Base-by-base conservation (phyloP, 2,329 filamentous ascomycete genomes). In the Didymellaceae sp. region DNA sequence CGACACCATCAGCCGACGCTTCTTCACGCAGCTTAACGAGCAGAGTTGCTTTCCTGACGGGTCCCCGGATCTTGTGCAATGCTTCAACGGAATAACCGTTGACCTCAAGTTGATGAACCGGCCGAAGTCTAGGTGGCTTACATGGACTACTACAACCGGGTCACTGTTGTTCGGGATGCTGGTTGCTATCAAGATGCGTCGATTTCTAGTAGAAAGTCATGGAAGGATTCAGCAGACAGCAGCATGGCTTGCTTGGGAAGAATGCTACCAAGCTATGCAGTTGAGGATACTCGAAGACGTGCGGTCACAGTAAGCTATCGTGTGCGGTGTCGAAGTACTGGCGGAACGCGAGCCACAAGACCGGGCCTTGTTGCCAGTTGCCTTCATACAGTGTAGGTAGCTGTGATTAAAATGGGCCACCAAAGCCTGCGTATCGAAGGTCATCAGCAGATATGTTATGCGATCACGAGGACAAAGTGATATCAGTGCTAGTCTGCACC, bases 161-260 rank as follows among this genome's bases (percentile, higher is more conserved):
- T 56, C 32, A 16, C 21, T 55, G 7, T 32, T 65, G 9, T 63
- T 55, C 31, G 52, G 52, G 1, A 59, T 59, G 48, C 25, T 65
- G 26, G 54, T 66, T 9, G 44, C 45, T 13, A 50, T 61, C 18
- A 63, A 65, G 55, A 60, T 65, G 59, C 44, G 47, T 31, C 35
- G 59, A 18, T 62, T 41, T 31, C 9, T 64, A 25, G 10, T 49
- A 1, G 54, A 59, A 14, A 8, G n/a, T 1, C 54, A 63, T 34
- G 25, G 6, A 3, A n/a, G 30, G 7, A 47, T 64, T 8, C 8
- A 30, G 32, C n/a, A 14, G 8, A 64, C 58, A 7, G 49, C 57
- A 17, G 58, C 40, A 4, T 66, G 59, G 59, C 39, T 18, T 11
- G 26, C 37, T 6, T 64, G 60, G 59, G 57, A 59, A 18, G 54